Base-by-base conservation (phyloP, 2,329 filamentous ascomycete species). In the Trichoderma gracile region DNA sequence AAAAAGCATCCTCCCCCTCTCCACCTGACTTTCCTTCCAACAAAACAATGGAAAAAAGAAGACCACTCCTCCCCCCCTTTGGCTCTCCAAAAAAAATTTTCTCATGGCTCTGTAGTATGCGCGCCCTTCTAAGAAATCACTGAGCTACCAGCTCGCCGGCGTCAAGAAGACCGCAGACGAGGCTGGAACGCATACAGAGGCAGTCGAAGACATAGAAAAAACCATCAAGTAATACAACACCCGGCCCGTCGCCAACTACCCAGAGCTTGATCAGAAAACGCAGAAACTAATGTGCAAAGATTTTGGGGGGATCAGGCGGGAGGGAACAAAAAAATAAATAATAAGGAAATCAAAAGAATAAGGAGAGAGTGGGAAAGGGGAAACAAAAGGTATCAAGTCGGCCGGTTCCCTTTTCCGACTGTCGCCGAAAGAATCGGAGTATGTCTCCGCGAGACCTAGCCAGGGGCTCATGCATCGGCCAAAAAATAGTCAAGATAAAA, bases 381-480 rank as follows among this genome's bases (percentile, higher is more conserved):
- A 68, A 67, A 67, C 64, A 71, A 73, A 71, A 76, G 75, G 74
- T 75, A 76, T 77, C 74, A 73, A 72, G 72, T 73, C 71, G 71
- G 71, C 70, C 68, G 70, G 69, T 67, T 69, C 64, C 71, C 63
- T 63, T 69, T 66, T 59, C 66, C 67, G 68, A 69, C 68, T 67
- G 66, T 69, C 67, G 67, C 68, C 69, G 66, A 71, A 68, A 67
- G 68, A 69, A 65, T 67, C 63, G 65, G 66, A 57, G 65, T 67
- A 63, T 38, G 67, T 69, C 67, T 68, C 68, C 64, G 43, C 38
- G 23, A 65, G 65, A 66, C 67, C 66, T 68, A 67, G 67, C 65
- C 67, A 64, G 67, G 68, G 67, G 54, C 63, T 68, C 71, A 66
- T 68, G 73, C 66, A 69, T 65, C 60, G 59, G 50, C 61, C 56